Conservation (phyloP, 345 rosid genomes). For the Salix viminalis region DNA sequence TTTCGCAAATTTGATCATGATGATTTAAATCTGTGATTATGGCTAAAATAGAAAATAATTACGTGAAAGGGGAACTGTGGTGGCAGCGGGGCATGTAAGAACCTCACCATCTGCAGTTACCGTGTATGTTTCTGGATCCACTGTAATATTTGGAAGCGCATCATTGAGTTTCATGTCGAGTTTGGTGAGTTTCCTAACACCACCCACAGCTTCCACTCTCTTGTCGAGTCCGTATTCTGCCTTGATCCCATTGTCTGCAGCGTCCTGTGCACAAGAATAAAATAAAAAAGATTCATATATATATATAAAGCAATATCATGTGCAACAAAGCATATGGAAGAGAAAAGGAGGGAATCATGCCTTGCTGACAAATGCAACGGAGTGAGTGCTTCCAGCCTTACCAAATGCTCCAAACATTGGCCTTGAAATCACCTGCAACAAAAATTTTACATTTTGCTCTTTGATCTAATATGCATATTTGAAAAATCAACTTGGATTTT, state of each 20-base stretch:
- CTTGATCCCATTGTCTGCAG: constrained; percentile 50
- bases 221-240: constrained; percentile 59
- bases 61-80: constrained; percentile 71
- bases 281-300: no score
- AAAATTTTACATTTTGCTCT: no score
- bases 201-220: constrained; percentile 71
- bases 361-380: constrained; percentile 94
- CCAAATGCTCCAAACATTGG: constrained; percentile 99
- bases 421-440: constrained; percentile 71
- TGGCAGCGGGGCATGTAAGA: constrained; percentile 69
- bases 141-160: constrained; percentile 68
- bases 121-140: constrained; percentile 77
- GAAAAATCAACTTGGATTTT: background rate
- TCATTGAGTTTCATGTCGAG: constrained; percentile 91
- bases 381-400: constrained; percentile 75
- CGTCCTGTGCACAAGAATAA: constrained; percentile 41
- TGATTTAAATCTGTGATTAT: background rate
- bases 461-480: background rate
- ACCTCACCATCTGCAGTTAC: constrained; percentile 62
- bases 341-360: constrained; percentile 26
- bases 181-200: constrained; percentile 64
- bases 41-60: constrained; percentile 80
- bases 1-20: background rate
- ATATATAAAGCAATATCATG: background rate
- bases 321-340: background rate